Percentiles rank a stretch among this genome's conserved stretches.
These are phyloP conservation scores for Aureobasidium sp. DNA, from an alignment of 2,329 filamentous ascomycete genomes.

Conservation along the genomic window DNA sequence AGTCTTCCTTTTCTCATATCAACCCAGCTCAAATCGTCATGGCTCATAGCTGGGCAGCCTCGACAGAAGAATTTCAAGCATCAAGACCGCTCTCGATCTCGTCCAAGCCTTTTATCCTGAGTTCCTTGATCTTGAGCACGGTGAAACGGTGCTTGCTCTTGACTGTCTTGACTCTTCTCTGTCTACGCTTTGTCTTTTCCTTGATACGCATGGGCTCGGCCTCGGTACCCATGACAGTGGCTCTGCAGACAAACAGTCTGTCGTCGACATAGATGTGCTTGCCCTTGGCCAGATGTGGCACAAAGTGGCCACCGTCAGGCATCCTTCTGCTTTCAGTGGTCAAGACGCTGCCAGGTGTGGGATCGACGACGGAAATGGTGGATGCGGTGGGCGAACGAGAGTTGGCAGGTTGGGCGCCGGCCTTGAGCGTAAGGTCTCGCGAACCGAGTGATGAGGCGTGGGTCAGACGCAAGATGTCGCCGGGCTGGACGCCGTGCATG, in stretches of 20 bases:
- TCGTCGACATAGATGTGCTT: conserved; percentile 63
- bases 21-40: background rate
- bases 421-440: conserved; percentile 81
- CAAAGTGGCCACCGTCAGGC: conserved; percentile 29
- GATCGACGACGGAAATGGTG: conserved; percentile 23
- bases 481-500: conserved; percentile 51
- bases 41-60: background rate
- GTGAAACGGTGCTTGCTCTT: conserved; percentile 91
- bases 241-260: conserved; percentile 74
- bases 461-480: conserved; percentile 82
- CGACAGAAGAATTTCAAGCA: background rate
- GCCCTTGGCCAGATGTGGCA: conserved; percentile 34
- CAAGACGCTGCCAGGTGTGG: conserved; percentile 22
- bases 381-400: conserved; percentile 23
- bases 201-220: conserved; percentile 53
- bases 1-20: background rate
- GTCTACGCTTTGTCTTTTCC: conserved; percentile 59
- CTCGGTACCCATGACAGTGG: conserved; percentile 78
- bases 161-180: conserved; percentile 61
- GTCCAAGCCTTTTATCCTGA: conserved; percentile 58
- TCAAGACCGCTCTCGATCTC: conserved; percentile 38
- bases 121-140: conserved; percentile 73
- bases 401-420: conserved; percentile 49
- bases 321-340: conserved; percentile 23
- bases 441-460: conserved; percentile 76